These are phyloP conservation scores for Globisporangium splendens DNA, from an alignment of 352 stramenopile species.

Conservation along the genomic window DNA sequence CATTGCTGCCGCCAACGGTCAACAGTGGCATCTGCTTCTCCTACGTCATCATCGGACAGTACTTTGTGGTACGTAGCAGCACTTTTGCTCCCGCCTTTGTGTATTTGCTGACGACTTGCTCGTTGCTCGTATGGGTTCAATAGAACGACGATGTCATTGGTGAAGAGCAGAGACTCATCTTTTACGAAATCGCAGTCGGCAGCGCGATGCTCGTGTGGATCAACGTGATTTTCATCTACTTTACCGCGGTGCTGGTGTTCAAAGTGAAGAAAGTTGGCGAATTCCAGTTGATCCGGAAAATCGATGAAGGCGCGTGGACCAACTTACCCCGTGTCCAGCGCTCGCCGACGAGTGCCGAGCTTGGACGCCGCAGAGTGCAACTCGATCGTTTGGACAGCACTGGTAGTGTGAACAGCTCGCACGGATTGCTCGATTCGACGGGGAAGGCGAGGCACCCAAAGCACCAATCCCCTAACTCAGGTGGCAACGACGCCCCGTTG, in stretches of 20 bases:
- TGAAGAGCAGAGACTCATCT: slow-evolving; percentile 81
- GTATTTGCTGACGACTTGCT: not conserved
- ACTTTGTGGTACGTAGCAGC: slow-evolving; percentile 58
- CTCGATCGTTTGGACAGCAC: slow-evolving; percentile 29
- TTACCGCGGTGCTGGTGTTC: slow-evolving; percentile 83
- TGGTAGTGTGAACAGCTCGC: slow-evolving; percentile 40
- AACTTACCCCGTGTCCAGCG: slow-evolving; percentile 73
- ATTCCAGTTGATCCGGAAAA: slow-evolving; percentile 76
- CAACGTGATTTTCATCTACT: slow-evolving; percentile 87
- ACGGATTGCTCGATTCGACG: slow-evolving; percentile 14
- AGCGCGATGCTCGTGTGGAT: slow-evolving; percentile 84
- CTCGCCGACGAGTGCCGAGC: slow-evolving; percentile 35
- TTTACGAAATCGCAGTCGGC: slow-evolving; percentile 84
- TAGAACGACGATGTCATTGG: slow-evolving; percentile 69
- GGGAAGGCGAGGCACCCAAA: slow-evolving; percentile 1
- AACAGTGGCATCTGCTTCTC: slow-evolving; percentile 87
- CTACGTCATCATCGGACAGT: slow-evolving; percentile 82
- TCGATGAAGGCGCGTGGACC: slow-evolving; percentile 76
- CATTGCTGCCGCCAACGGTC: slow-evolving; percentile 79
- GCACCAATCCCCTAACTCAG: slow-evolving; percentile 4
- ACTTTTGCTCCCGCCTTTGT: not conserved
- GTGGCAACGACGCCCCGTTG: slow-evolving; percentile 15
- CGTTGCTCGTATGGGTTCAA: not conserved
- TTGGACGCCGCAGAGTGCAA: slow-evolving; percentile 9
- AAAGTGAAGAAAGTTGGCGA: slow-evolving; percentile 87